Conservation (phyloP, 495 filamentous ascomycete genomes). For the Rostrohypoxylon terebratum region DNA sequence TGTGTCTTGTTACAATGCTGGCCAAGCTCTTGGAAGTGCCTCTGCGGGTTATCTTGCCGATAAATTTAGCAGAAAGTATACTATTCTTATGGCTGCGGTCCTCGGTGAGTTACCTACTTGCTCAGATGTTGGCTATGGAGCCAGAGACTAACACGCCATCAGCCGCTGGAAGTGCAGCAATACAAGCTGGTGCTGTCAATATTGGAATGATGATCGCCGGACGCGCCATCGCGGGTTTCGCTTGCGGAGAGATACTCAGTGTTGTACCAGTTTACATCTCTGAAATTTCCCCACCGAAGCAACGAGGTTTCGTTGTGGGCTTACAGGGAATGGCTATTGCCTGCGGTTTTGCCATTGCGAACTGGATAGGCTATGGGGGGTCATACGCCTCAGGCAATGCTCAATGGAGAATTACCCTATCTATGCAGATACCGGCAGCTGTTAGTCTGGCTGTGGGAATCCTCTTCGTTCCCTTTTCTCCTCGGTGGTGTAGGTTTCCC, state of each 20-base stretch:
- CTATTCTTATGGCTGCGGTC: neutral
- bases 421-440: conserved; percentile 3
- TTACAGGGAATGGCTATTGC: neutral
- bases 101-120: neutral
- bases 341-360: neutral
- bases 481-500: neutral
- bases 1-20: conserved; percentile 1
- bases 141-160: neutral
- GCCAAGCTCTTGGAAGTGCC: neutral
- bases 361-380: neutral
- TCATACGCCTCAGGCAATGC: conserved; percentile 1
- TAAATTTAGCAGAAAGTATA: neutral
- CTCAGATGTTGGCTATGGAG: neutral
- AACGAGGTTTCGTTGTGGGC: conserved; percentile 3
- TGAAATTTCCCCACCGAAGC: neutral
- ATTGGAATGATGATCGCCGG: neutral
- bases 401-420: neutral
- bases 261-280: conserved; percentile 1
- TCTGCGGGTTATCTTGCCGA: neutral
- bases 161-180: neutral
- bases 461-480: neutral
- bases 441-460: neutral
- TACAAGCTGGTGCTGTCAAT: neutral
- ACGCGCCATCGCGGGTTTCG: neutral
- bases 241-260: neutral